A percentile compares a stretch with the other conserved stretches of the same genome.
These are phyloP conservation scores for Fusarium burgessii DNA, from an alignment of 2,329 filamentous ascomycete genomes.

Conservation along the genomic window DNA sequence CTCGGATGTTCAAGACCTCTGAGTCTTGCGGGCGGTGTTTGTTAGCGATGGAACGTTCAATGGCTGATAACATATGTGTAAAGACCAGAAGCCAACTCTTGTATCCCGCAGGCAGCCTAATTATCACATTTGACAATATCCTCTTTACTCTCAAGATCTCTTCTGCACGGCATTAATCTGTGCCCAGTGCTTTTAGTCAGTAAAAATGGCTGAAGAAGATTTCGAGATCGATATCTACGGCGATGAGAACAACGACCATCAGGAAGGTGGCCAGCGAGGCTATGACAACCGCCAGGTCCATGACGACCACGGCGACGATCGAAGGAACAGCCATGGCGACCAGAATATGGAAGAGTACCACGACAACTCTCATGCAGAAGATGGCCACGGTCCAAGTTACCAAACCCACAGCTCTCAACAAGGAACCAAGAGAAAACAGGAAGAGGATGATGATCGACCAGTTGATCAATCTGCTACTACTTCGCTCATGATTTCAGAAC, in stretches of 20 bases:
- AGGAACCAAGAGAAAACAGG: slow-evolving; percentile 71
- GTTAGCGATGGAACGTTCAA: slow-evolving; percentile 38
- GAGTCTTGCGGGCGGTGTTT: slow-evolving; percentile 12
- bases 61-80: slow-evolving; percentile 44
- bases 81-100: slow-evolving; percentile 43
- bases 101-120: slow-evolving; percentile 47
- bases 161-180: slow-evolving; percentile 30
- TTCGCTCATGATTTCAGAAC: slow-evolving; percentile 86
- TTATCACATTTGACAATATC: slow-evolving; percentile 43
- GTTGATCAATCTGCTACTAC: slow-evolving; percentile 71
- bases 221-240: slow-evolving; percentile 81
- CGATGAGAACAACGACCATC: slow-evolving; percentile 63
- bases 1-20: slow-evolving; percentile 31
- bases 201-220: slow-evolving; percentile 74
- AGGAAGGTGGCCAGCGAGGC: slow-evolving; percentile 54
- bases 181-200: slow-evolving; percentile 22
- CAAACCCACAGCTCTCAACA: slow-evolving; percentile 55
- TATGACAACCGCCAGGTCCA: slow-evolving; percentile 40
- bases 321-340: slow-evolving; percentile 50
- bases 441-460: slow-evolving; percentile 67
- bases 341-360: slow-evolving; percentile 57
- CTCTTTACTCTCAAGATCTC: slow-evolving; percentile 17
- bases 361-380: slow-evolving; percentile 52
- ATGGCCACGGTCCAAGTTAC: slow-evolving; percentile 56
- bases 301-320: slow-evolving; percentile 49